Percentiles rank a stretch among this genome's conserved stretches.
phyloP scores from a whole-genome alignment of 2,329 filamentous ascomycete genomes.

The Cordyceps cateniannulata region DNA sequence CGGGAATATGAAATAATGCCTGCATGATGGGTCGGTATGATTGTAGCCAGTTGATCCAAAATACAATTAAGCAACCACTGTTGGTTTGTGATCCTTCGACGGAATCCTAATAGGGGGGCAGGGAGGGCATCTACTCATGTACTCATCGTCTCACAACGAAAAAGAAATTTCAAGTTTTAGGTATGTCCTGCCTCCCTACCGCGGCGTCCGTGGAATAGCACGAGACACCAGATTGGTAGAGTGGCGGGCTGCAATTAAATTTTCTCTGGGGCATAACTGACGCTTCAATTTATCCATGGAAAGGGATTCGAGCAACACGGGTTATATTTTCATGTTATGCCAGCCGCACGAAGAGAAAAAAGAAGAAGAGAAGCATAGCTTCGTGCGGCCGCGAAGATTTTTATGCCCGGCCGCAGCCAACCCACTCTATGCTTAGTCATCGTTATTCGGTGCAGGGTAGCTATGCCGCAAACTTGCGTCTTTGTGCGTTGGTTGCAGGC shows the following conservation, averaged over 20 bases:
- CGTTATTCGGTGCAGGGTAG: neutral
- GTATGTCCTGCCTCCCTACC: slow-evolving; percentile 39
- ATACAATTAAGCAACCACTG: neutral
- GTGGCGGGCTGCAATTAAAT: slow-evolving; percentile 68
- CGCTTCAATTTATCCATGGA: slow-evolving; percentile 55
- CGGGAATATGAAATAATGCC: neutral
- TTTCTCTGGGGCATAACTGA: slow-evolving; percentile 75
- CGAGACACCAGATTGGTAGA: slow-evolving; percentile 37
- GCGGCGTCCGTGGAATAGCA: slow-evolving; percentile 23
- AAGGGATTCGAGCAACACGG: slow-evolving; percentile 72
- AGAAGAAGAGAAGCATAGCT: slow-evolving; percentile 26
- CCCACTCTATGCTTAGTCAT: neutral
- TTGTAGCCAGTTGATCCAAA: neutral
- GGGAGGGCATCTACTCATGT: neutral
- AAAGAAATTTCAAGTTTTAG: slow-evolving; percentile 20
- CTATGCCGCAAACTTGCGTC: neutral
- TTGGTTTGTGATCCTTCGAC: neutral
- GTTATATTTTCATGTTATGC: slow-evolving; percentile 61
- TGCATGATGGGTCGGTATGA: neutral
- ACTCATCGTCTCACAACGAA: neutral
- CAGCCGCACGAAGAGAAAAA: slow-evolving; percentile 71
- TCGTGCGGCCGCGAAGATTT: slow-evolving; percentile 20
- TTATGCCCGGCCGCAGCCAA: slow-evolving; percentile 16
- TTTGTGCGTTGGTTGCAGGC: neutral
- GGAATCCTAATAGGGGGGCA: too few relatives aligned